Evolutionary conservation across 1,284 basidiomycete species (phyloP), one percentile per base, ranked within the genome.

Genomic region (Papiliotrema terrestris): DNA sequence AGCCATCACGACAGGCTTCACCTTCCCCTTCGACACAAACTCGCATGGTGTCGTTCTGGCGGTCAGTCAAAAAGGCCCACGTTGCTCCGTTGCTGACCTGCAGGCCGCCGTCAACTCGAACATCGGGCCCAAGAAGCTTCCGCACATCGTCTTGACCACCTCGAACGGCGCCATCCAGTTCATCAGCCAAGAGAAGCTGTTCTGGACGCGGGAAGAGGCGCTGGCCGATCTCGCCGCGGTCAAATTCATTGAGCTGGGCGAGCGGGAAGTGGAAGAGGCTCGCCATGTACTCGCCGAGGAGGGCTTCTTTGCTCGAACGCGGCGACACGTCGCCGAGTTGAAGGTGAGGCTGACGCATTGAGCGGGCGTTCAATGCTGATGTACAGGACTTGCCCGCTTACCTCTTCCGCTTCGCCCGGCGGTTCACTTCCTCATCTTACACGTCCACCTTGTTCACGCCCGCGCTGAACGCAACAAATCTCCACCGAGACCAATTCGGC

Each of bases 171-270:
- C 89, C 0, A 68, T 96, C 11, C 90, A 92, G 63, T 78, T 88
- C 11, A 88, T 89, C 83, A 79, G 85, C 46, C 81, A 84, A 32
- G 80, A 85, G 19, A 43, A 22, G 15, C 55, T 57, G 14, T 29
- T 26, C 8, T 97, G 91, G 92, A 83, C 82, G 0, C 80, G 91
- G 41, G 92, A 97, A 69, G 94, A 98, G 69, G 82, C 84, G 0
- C 80, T 96, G 13, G 79, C 89, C 0, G 80, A 84, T 22, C 81
- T 90, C 47, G 78, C 81, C 19, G 80, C 81, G 1, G 84, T 85
- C 2, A 82, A 85, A 54, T 84, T 91, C 55, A 82, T 95, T 39
- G 88, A 92, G 64, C 80, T 95, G 8, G 89, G 90, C 0, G 88
- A 91, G 73, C 78, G 75, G 52, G 80, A 82, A 63, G 73, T 83